phyloP scores from a whole-genome alignment of 2,329 filamentous ascomycete genomes.

The Nothophaeocryptopus gaeumannii region DNA sequence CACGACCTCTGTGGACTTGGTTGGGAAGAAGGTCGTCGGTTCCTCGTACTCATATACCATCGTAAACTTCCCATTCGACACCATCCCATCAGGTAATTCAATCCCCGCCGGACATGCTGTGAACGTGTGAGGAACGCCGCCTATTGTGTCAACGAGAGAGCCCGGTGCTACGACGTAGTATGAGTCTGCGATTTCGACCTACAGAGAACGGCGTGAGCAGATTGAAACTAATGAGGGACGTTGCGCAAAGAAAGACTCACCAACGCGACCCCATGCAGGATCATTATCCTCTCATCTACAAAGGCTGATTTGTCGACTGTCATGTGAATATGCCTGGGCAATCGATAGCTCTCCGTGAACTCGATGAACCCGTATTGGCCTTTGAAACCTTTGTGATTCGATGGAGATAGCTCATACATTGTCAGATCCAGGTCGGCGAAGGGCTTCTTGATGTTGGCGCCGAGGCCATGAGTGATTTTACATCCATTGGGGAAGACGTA shows the following conservation, averaged over 20 bases:
- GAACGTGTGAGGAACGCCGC: slow-evolving; percentile 25
- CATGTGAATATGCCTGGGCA: slow-evolving; percentile 28
- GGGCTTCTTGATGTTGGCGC: slow-evolving; percentile 26
- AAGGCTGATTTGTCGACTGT: slow-evolving; percentile 13
- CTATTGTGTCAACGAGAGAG: slow-evolving; percentile 20
- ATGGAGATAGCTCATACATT: slow-evolving; percentile 24
- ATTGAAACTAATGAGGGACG: too few relatives aligned
- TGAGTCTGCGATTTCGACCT: slow-evolving; percentile 21
- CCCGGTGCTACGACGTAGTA: slow-evolving; percentile 23
- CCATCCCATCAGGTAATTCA: slow-evolving; percentile 22
- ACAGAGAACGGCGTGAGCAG: too few relatives aligned
- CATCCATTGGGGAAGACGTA: slow-evolving; percentile 18
- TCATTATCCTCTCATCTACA: slow-evolving; percentile 25
- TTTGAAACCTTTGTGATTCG: slow-evolving; percentile 20
- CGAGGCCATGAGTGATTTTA: slow-evolving; percentile 22
- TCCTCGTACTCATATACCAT: slow-evolving; percentile 29
- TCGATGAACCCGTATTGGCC: slow-evolving; percentile 23
- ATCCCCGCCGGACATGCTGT: slow-evolving; percentile 26
- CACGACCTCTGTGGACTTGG: slow-evolving; percentile 16
- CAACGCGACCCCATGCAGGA: slow-evolving; percentile 21
- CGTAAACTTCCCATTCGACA: slow-evolving; percentile 22
- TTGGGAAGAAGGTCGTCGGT: slow-evolving; percentile 23
- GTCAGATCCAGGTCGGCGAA: slow-evolving; percentile 21
- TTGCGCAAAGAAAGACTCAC: too few relatives aligned
- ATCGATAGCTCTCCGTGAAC: slow-evolving; percentile 21